Evolutionary conservation across 148 eudicot genomes (phyloP), one percentile per base, ranked within the genome.

Genomic region (Rhododendron henanense): DNA sequence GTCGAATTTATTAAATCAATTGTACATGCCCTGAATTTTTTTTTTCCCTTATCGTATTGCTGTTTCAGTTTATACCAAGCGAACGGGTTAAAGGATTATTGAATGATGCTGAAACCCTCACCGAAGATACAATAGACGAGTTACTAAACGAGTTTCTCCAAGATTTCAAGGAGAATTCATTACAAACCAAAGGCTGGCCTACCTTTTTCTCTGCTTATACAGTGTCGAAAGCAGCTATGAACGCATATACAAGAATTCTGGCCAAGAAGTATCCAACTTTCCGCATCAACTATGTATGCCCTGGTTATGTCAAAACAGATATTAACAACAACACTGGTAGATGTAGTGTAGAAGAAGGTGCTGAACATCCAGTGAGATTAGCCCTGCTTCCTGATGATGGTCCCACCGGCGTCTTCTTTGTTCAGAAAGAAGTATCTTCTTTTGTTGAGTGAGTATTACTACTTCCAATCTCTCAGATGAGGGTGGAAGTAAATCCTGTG

Each of bases 291-390:
- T 86, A 86, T 19, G 83, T 93, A 25, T 90, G 91, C 71, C 93
- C 94, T 44, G 94, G 94, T 45, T 89, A 18, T 84, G 92, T 88
- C n/a, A 90, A 81, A 48, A 93, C 93, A 13, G 90, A 88, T 75
- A 50, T 94, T 11, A 90, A 79, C 18, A 0, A 8, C 45, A 18
- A 55, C 63, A 79, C 33, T 0, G 95, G 95, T 1, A 0, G 1
- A 19, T 51, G 88, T n/a, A 5, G 83, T 0, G 91, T 81, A 1
- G 92, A 91, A 82, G 88, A 93, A 88, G 96, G 94, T 3, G 95
- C 89, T 31, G 91, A 85, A 69, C 83, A 81, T 83, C 87, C 86
- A 1, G 90, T 93, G 53, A 89, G 71, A 59, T 63, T 92, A 23
- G 93, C 94, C 13, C 55, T 93, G 82, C 13, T 85, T 84, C 94